Evolutionary conservation across 306 rosid genomes (phyloP), one percentile per base, ranked within the genome.

Genomic region (Canavalia gladiata): DNA sequence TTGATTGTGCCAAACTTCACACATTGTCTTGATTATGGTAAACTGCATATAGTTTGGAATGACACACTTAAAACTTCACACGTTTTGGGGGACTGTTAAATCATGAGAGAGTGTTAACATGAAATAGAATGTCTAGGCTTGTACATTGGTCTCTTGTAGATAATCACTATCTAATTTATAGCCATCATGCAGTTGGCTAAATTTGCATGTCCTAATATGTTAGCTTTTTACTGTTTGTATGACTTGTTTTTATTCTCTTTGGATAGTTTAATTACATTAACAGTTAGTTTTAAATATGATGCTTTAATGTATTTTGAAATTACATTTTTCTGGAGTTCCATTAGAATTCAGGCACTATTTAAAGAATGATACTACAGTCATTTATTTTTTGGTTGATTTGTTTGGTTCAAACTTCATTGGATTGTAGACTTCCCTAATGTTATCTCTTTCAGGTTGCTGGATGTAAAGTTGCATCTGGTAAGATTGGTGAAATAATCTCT

Each of bases 401-500:
- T 56, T 62, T 59, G 35, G 77, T 50, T 78, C 60, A 47, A 51
- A 58, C 62, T 47, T 28, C 68, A 34, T 64, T 56, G 74, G 70
- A 74, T 46, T 68, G 42, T 87, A 49, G 55, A 72, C 59, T 52
- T 60, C 58, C 55, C 6, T 68, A 30, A 55, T 56, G 79, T 33
- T 58, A 69, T 28, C 74, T 51, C 68, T 68, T 81, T 76, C 77
- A 95, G 99, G 94, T 93, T 78, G 74, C 80, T 81, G 94, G 89
- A 77, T 95, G 99, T 81, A 87, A 90, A 85, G 76, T 82, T 76
- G 84, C 91, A 65, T 89, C 96, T 8, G 74, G 77, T 55, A 93
- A 84, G 89, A 94, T 95, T 76, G 90, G 87, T 68, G 93, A 85
- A 87, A 80, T 84, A 82, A 90, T 95, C 74, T 93, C 83, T 80